Percentiles rank a stretch among this genome's conserved stretches.
These are phyloP conservation scores for Boletus pseudopeckii DNA, from an alignment of 768 basidiomycete species.

Conservation along the genomic window DNA sequence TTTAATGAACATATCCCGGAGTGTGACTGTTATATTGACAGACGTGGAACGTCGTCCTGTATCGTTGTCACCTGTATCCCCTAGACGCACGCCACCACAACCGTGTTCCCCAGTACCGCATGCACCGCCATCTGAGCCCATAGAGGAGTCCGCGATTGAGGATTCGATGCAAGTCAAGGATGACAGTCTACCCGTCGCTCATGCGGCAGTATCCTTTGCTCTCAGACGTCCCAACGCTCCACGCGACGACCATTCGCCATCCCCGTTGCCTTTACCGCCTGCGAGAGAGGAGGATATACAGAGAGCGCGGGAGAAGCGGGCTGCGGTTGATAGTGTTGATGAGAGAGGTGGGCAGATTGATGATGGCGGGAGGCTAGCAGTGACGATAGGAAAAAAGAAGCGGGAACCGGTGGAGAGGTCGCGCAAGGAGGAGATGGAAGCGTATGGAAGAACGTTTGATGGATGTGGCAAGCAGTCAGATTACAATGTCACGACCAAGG, in stretches of 20 bases:
- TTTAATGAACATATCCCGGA: background rate
- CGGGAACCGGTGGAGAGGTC: constrained; percentile 49
- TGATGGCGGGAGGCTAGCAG: background rate
- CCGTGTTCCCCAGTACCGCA: constrained; percentile 26
- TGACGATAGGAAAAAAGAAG: constrained; percentile 27
- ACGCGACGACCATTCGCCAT: constrained; percentile 43
- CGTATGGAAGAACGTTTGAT: constrained; percentile 63
- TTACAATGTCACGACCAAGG: constrained; percentile 79
- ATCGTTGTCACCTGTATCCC: constrained; percentile 23
- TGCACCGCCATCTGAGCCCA: constrained; percentile 37
- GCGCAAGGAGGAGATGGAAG: constrained; percentile 59
- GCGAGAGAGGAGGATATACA: constrained; percentile 27
- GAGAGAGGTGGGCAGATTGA: constrained; percentile 1
- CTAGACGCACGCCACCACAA: constrained; percentile 19
- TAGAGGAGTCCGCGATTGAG: constrained; percentile 23
- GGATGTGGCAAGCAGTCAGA: constrained; percentile 71
- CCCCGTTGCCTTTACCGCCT: constrained; percentile 34
- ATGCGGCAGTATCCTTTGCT: constrained; percentile 39
- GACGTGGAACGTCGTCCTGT: constrained; percentile 20
- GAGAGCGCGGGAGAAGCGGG: constrained; percentile 26
- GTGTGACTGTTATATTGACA: constrained; percentile 1
- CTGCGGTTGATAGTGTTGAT: constrained; percentile 5
- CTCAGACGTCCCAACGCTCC: constrained; percentile 49
- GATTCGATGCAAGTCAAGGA: constrained; percentile 21
- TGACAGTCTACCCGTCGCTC: constrained; percentile 34